phyloP scores from a whole-genome alignment of 176 grass and related monocot genomes.

The Zoysia japonica region DNA sequence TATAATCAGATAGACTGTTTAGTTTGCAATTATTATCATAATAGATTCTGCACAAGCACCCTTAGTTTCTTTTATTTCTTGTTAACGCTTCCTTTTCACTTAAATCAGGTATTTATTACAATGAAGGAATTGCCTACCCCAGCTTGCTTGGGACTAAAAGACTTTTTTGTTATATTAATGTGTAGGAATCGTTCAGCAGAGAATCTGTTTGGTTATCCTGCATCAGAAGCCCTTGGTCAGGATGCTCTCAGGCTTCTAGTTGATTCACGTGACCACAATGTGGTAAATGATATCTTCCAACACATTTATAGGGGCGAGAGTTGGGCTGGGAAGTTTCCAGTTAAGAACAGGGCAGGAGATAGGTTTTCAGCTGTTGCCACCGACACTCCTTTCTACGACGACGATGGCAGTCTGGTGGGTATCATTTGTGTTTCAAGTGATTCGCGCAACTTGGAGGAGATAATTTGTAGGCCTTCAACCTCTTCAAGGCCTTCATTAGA shows the following conservation, averaged over 20 bases:
- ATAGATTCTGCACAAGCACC: not conserved
- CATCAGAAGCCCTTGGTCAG: slow-evolving; percentile 80
- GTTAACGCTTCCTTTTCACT: slow-evolving; percentile 20
- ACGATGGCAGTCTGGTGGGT: slow-evolving; percentile 79
- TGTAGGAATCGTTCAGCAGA: slow-evolving; percentile 88
- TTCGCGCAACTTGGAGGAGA: slow-evolving; percentile 61
- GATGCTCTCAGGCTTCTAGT: slow-evolving; percentile 71
- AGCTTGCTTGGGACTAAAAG: too few species aligned
- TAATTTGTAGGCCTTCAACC: slow-evolving; percentile 46
- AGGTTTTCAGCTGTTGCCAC: slow-evolving; percentile 73
- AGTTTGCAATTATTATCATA: slow-evolving; percentile 11
- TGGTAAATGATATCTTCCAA: slow-evolving; percentile 59
- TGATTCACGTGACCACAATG: slow-evolving; percentile 52
- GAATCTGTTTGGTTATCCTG: slow-evolving; percentile 78
- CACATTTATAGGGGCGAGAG: slow-evolving; percentile 69
- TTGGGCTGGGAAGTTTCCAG: slow-evolving; percentile 89
- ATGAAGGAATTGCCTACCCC: too few species aligned
- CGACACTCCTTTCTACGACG: slow-evolving; percentile 90
- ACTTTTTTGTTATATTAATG: not conserved
- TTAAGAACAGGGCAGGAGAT: slow-evolving; percentile 71
- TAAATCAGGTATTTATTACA: not conserved
- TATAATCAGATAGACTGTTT: not conserved
- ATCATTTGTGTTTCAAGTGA: slow-evolving; percentile 89
- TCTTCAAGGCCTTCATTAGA: slow-evolving; percentile 45
- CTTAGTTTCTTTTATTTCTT: not conserved